phyloP scores from a whole-genome alignment of 371 early-diverging fungal species.

The Mortierella sp. region DNA sequence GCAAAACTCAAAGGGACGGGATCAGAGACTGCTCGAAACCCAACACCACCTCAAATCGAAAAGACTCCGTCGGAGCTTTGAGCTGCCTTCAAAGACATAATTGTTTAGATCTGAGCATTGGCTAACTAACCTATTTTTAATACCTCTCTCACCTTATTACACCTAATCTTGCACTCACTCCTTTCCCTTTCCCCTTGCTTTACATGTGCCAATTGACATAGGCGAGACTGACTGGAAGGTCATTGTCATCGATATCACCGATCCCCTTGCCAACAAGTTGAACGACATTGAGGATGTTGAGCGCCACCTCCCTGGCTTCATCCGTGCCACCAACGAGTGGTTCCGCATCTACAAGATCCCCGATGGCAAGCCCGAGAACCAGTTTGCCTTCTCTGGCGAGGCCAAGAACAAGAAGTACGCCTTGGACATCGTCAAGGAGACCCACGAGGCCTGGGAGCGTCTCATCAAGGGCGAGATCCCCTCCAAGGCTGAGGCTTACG shows the following conservation, averaged over 20 bases:
- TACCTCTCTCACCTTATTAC: slow-evolving; percentile 1
- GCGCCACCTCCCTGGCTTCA: slow-evolving; percentile 93
- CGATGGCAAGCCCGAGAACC: slow-evolving; percentile 99
- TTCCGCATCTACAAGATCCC: slow-evolving; percentile 99
- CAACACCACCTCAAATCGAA: background rate
- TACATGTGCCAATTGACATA: slow-evolving; percentile 27
- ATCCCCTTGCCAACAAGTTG: slow-evolving; percentile 92
- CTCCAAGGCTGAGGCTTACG: slow-evolving; percentile 74
- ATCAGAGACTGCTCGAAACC: slow-evolving; percentile 6
- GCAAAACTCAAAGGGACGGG: background rate
- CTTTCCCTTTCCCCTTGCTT: background rate
- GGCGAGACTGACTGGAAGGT: slow-evolving; percentile 99
- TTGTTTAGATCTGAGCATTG: slow-evolving; percentile 19
- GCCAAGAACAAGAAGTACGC: slow-evolving; percentile 94
- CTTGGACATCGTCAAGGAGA: slow-evolving; percentile 91
- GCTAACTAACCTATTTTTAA: background rate
- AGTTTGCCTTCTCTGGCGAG: slow-evolving; percentile 97
- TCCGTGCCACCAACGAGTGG: slow-evolving; percentile 98
- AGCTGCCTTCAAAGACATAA: slow-evolving; percentile 5
- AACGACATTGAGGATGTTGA: slow-evolving; percentile 99
- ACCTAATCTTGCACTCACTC: background rate
- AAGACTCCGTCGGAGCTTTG: background rate
- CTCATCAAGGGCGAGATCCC: slow-evolving; percentile 80
- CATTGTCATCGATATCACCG: slow-evolving; percentile 95
- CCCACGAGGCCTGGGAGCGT: slow-evolving; percentile 95